Percentiles rank a stretch among this genome's conserved stretches.
phyloP scores from a whole-genome alignment of 306 rosid species.

The Lathyrus tuberosus region DNA sequence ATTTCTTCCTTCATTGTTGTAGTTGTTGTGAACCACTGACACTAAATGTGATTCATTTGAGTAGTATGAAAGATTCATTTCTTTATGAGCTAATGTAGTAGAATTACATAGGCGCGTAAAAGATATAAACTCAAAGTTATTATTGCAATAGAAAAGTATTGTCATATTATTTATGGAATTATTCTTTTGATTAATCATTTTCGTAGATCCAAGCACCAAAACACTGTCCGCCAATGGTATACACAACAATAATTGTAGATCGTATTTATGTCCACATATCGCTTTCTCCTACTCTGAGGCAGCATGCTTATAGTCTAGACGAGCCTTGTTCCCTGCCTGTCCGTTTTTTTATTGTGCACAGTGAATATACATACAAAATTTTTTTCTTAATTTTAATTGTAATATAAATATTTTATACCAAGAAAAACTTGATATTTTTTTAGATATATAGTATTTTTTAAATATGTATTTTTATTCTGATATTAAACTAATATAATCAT shows the following conservation, averaged over 20 bases:
- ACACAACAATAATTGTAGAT: constrained; percentile 70
- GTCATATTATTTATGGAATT: constrained; percentile 80
- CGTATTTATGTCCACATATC: constrained; percentile 60
- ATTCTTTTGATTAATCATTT: constrained; percentile 56
- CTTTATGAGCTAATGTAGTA: constrained; percentile 44
- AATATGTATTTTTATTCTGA: too few species aligned
- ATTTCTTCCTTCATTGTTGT: constrained; percentile 10
- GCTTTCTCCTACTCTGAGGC: constrained; percentile 66
- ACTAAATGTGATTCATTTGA: constrained; percentile 56
- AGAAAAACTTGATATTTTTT: too few species aligned
- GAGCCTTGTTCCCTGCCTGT: too few species aligned
- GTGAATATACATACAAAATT: too few species aligned
- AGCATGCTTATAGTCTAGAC: neutral
- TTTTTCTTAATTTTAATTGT: too few species aligned
- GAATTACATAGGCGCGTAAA: constrained; percentile 56
- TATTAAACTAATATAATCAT: too few species aligned
- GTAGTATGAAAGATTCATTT: constrained; percentile 61
- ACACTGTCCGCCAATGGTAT: constrained; percentile 77
- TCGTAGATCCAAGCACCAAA: constrained; percentile 78
- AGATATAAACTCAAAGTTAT: constrained; percentile 51
- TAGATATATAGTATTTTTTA: too few species aligned
- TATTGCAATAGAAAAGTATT: constrained; percentile 71
- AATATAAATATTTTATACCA: too few species aligned
- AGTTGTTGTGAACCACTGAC: constrained; percentile 16
- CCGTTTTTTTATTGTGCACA: too few species aligned